phyloP scores from a whole-genome alignment of 139 green algal genomes.

The Haematococcus sp. region DNA sequence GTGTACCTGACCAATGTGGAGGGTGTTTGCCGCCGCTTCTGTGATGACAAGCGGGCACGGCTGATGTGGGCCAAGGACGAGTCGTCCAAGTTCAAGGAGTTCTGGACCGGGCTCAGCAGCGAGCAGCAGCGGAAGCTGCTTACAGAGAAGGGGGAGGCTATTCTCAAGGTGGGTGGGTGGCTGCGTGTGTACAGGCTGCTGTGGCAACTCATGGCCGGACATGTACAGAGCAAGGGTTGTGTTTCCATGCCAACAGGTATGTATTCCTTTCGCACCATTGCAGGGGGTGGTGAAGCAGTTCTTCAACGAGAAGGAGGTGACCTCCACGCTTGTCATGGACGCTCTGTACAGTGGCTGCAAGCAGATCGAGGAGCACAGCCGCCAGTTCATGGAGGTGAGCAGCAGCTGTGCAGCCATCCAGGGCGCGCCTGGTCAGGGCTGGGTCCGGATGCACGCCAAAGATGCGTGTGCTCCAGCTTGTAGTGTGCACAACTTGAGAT shows the following conservation, averaged over 20 bases:
- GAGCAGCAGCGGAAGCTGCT: slow-evolving; percentile 57
- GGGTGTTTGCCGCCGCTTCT: slow-evolving; percentile 88
- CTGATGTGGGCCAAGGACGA: slow-evolving; percentile 66
- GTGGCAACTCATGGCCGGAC: not conserved
- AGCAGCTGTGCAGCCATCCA: no score
- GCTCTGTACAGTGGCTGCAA: slow-evolving; percentile 86
- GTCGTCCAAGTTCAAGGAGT: slow-evolving; percentile 54
- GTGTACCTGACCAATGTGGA: slow-evolving; percentile 99
- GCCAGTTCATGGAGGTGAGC: slow-evolving; percentile 39
- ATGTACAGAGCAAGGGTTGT: not conserved
- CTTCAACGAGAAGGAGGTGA: slow-evolving; percentile 99
- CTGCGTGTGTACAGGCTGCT: not conserved
- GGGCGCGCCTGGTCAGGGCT: no score
- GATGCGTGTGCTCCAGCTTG: no score
- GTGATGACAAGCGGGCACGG: slow-evolving; percentile 83
- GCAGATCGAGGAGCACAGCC: slow-evolving; percentile 71
- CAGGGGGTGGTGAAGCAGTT: slow-evolving; percentile 92
- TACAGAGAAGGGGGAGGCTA: slow-evolving; percentile 53
- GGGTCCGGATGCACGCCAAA: no score
- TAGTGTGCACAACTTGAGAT: not conserved
- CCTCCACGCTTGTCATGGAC: slow-evolving; percentile 97
- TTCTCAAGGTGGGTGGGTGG: slow-evolving; percentile 73
- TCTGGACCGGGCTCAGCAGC: slow-evolving; percentile 57
- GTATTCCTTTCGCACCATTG: not conserved
- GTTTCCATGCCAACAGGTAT: not conserved